phyloP scores from a whole-genome alignment of 768 basidiomycete genomes.

The Trametes cinnabarina region DNA sequence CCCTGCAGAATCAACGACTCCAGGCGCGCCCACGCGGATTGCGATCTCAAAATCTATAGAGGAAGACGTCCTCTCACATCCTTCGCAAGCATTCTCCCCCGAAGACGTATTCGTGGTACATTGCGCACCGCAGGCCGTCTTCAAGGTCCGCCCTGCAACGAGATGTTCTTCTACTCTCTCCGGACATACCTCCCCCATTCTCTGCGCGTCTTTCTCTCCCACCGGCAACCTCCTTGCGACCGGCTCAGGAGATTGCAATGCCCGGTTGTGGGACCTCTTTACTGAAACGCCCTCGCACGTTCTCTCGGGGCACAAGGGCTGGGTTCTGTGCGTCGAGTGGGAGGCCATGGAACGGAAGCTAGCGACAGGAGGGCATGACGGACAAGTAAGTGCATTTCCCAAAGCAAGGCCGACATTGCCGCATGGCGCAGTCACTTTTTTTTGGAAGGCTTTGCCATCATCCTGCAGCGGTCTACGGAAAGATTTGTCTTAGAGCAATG shows the following conservation, averaged over 20 bases:
- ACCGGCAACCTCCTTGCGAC: conserved; percentile 90
- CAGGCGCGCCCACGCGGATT: conserved; percentile 68
- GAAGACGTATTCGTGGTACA: conserved; percentile 88
- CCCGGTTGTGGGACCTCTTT: conserved; percentile 90
- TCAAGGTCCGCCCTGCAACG: conserved; percentile 89
- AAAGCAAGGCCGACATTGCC: no score
- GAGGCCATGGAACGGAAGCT: conserved; percentile 88
- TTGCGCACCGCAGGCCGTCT: conserved; percentile 95
- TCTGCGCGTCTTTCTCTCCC: conserved; percentile 94
- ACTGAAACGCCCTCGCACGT: conserved; percentile 90
- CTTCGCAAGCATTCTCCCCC: conserved; percentile 67
- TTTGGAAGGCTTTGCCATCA: no score
- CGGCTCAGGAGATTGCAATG: conserved; percentile 91
- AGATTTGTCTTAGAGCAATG: background rate
- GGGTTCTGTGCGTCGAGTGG: conserved; percentile 98
- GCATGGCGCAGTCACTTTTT: background rate
- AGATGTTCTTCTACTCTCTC: conserved; percentile 91
- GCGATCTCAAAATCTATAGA: conserved; percentile 84
- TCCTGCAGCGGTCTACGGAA: no score
- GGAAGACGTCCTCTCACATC: conserved; percentile 72
- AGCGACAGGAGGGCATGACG: conserved; percentile 93
- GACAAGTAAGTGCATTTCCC: conserved; percentile 58
- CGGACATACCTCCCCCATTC: conserved; percentile 88
- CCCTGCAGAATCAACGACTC: conserved; percentile 50
- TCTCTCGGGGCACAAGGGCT: conserved; percentile 86